phyloP scores from a whole-genome alignment of 495 filamentous ascomycete genomes.

The Penicillium flavigenum region DNA sequence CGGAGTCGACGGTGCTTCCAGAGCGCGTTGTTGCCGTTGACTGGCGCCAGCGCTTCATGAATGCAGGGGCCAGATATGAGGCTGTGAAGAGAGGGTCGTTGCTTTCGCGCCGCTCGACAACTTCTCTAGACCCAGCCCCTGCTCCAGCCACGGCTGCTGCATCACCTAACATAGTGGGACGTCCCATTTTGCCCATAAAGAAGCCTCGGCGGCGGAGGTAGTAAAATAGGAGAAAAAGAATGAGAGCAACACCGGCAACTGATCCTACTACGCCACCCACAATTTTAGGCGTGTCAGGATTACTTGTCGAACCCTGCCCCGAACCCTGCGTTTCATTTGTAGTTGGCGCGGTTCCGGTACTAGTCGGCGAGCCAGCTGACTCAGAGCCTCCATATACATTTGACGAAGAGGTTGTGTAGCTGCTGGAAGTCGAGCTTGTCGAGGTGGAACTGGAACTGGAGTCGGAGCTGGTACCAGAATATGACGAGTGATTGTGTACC shows the following conservation, averaged over 20 bases:
- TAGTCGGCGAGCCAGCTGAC: slow-evolving; percentile 13
- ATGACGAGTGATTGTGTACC: background rate
- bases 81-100: slow-evolving; percentile 58
- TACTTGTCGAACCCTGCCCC: slow-evolving; percentile 21
- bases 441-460: background rate
- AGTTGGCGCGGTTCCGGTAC: slow-evolving; percentile 19
- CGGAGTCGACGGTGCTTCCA: slow-evolving; percentile 39
- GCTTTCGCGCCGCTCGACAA: slow-evolving; percentile 52
- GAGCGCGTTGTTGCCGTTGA: slow-evolving; percentile 44
- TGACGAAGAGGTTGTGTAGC: slow-evolving; percentile 12
- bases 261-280: slow-evolving; percentile 67
- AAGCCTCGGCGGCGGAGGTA: slow-evolving; percentile 53
- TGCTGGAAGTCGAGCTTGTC: background rate
- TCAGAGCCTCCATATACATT: slow-evolving; percentile 5
- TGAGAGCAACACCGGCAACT: slow-evolving; percentile 59
- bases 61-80: slow-evolving; percentile 48
- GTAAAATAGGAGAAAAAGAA: slow-evolving; percentile 55
- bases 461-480: slow-evolving; percentile 7
- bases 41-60: slow-evolving; percentile 43
- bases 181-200: slow-evolving; percentile 23
- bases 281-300: slow-evolving; percentile 38
- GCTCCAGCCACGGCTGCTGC: slow-evolving; percentile 13
- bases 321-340: slow-evolving; percentile 21
- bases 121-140: slow-evolving; percentile 32
- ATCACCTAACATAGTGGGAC: slow-evolving; percentile 30